Evolutionary conservation across 129 eudicot genomes (phyloP).

Genomic region (Centaurea solstitialis): DNA sequence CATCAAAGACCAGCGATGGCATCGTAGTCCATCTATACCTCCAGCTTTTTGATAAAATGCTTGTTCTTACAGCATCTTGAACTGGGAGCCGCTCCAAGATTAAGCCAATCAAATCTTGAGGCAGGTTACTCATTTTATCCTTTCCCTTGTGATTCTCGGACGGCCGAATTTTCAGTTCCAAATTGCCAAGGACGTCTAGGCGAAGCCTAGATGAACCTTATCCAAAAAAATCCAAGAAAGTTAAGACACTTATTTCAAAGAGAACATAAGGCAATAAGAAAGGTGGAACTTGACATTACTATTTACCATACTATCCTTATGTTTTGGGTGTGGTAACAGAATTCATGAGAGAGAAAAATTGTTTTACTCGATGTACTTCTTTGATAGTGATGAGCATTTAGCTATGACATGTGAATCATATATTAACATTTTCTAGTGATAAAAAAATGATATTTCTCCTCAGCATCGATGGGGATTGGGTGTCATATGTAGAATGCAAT

Average conservation of each 20-base stretch:
- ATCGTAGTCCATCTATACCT: slow-evolving; percentile 19
- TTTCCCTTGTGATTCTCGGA: neutral
- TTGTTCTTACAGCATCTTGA: slow-evolving; percentile 23
- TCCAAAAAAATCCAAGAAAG: neutral
- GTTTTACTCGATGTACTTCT: neutral
- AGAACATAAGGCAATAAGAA: neutral
- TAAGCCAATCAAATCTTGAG: slow-evolving; percentile 7
- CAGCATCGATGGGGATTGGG: neutral
- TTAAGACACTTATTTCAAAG: neutral
- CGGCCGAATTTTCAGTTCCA: no score
- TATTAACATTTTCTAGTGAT: neutral
- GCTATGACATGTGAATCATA: no score
- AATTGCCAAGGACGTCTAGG: no score
- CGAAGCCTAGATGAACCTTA: no score
- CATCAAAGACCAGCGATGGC: neutral
- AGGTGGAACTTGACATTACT: neutral
- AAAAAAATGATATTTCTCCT: neutral
- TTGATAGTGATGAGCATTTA: no score
- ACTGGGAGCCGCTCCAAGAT: slow-evolving; percentile 17
- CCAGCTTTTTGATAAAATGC: slow-evolving; percentile 8
- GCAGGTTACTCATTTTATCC: slow-evolving; percentile 11
- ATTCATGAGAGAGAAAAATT: neutral
- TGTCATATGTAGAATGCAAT: neutral
- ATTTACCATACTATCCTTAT: no score
- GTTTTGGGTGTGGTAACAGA: neutral